Evolutionary conservation across 2,329 filamentous ascomycete species (phyloP).

Genomic region (Fusarium abutilonis): DNA sequence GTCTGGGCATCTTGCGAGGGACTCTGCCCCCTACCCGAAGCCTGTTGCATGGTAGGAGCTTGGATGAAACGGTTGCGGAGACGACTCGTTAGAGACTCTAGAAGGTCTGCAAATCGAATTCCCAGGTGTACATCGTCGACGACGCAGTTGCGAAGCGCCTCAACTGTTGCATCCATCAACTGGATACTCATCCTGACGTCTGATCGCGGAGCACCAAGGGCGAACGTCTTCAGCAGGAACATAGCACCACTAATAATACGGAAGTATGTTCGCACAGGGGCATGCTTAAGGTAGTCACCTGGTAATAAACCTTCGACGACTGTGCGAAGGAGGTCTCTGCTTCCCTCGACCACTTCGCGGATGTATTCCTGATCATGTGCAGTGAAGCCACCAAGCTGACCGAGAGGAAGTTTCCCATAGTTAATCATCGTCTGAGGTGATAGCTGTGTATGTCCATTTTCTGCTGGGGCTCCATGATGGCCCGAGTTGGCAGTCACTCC

Average conservation of each 20-base stretch:
- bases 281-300: constrained; percentile 80
- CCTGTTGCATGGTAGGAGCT: constrained; percentile 61
- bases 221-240: constrained; percentile 86
- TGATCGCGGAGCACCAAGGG: constrained; percentile 79
- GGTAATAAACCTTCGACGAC: constrained; percentile 81
- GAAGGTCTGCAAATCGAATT: constrained; percentile 83
- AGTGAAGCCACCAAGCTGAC: constrained; percentile 71
- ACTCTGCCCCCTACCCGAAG: constrained; percentile 55
- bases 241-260: constrained; percentile 86
- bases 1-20: constrained; percentile 48
- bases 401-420: constrained; percentile 71
- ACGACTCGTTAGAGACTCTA: constrained; percentile 80
- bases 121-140: constrained; percentile 87
- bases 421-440: constrained; percentile 73
- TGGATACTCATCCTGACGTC: constrained; percentile 80
- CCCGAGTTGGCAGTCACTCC: constrained; percentile 55
- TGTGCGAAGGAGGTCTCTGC: constrained; percentile 77
- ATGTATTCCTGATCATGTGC: constrained; percentile 77
- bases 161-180: constrained; percentile 78
- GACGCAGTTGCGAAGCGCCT: constrained; percentile 78
- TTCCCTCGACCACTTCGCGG: constrained; percentile 79
- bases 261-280: constrained; percentile 85
- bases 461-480: constrained; percentile 48
- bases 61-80: constrained; percentile 79
- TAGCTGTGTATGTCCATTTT: constrained; percentile 50